Conservation (phyloP, 2,329 filamentous ascomycete species). For the Arthrobotrys sinensis region DNA sequence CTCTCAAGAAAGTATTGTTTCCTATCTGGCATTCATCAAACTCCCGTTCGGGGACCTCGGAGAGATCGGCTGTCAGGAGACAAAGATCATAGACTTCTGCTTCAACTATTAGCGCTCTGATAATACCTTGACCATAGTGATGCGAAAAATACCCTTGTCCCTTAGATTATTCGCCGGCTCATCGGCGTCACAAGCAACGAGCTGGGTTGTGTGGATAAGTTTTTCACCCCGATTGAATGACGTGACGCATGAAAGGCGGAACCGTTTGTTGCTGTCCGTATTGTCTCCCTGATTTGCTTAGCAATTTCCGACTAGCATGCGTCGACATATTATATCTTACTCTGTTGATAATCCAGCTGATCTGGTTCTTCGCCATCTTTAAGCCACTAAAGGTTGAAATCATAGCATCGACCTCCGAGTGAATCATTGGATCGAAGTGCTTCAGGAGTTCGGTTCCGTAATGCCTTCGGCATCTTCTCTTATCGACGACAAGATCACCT, state of each 20-base stretch:
- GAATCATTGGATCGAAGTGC: slow-evolving; percentile 57
- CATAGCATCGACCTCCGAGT: slow-evolving; percentile 58
- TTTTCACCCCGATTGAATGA: slow-evolving; percentile 59
- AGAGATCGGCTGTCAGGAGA: slow-evolving; percentile 56
- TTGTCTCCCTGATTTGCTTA: slow-evolving; percentile 47
- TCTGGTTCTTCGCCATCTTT: slow-evolving; percentile 60
- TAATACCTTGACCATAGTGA: neutral
- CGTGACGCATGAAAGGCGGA: slow-evolving; percentile 59
- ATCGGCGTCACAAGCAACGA: slow-evolving; percentile 58
- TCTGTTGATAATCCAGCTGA: slow-evolving; percentile 59
- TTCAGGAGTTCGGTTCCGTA: slow-evolving; percentile 59
- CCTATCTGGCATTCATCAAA: slow-evolving; percentile 60
- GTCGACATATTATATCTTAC: slow-evolving; percentile 3
- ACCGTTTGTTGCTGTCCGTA: slow-evolving; percentile 53
- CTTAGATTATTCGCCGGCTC: slow-evolving; percentile 48
- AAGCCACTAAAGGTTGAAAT: slow-evolving; percentile 60
- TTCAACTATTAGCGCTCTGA: slow-evolving; percentile 20
- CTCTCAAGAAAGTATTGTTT: slow-evolving; percentile 58
- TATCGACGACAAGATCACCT: slow-evolving; percentile 57
- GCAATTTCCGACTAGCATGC: neutral
- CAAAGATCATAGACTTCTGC: slow-evolving; percentile 60
- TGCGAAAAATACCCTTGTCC: slow-evolving; percentile 45
- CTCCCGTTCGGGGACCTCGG: slow-evolving; percentile 56
- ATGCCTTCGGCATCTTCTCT: slow-evolving; percentile 56
- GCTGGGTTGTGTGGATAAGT: slow-evolving; percentile 57